phyloP scores from a whole-genome alignment of 768 basidiomycete genomes.

The Rubroboletus satanas region DNA sequence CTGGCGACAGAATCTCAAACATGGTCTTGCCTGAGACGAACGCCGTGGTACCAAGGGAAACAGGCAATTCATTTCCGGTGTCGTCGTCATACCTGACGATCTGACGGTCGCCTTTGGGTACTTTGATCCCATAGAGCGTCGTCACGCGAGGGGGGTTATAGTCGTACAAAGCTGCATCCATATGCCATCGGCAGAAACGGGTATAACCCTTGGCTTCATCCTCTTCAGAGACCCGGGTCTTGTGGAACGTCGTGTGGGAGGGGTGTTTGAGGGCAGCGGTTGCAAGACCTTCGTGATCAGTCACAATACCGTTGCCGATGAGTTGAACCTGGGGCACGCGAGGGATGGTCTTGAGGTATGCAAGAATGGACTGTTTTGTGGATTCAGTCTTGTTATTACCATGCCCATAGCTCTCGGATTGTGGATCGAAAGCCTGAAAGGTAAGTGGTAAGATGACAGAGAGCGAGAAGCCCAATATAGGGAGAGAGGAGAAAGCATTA shows the following conservation, averaged over 20 bases:
- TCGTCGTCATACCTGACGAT: conserved; percentile 79
- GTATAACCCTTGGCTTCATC: conserved; percentile 76
- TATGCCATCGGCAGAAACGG: conserved; percentile 89
- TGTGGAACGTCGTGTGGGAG: conserved; percentile 83
- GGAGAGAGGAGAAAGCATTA: conserved; percentile 22
- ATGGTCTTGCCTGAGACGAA: conserved; percentile 81
- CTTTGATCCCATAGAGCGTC: conserved; percentile 74
- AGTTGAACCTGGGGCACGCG: conserved; percentile 87
- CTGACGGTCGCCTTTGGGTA: conserved; percentile 66
- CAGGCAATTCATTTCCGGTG: conserved; percentile 75
- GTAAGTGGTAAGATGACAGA: conserved; percentile 2
- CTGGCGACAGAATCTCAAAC: conserved; percentile 71
- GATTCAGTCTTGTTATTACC: conserved; percentile 82
- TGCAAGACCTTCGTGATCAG: conserved; percentile 78
- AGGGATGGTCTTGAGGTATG: conserved; percentile 89
- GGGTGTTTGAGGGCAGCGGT: conserved; percentile 82
- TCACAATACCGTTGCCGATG: conserved; percentile 83
- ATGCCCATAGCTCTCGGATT: conserved; percentile 66
- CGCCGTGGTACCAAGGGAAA: conserved; percentile 84
- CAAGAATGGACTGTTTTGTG: conserved; percentile 71
- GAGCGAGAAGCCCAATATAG: not conserved
- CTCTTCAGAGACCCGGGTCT: conserved; percentile 65
- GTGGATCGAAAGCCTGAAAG: conserved; percentile 70
- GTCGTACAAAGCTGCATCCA: conserved; percentile 82
- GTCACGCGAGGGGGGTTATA: conserved; percentile 84